A percentile compares a stretch with the other conserved stretches of the same genome.
Evolutionary conservation across 306 rosid species (phyloP).

Genomic region (Sindora glabra): DNA sequence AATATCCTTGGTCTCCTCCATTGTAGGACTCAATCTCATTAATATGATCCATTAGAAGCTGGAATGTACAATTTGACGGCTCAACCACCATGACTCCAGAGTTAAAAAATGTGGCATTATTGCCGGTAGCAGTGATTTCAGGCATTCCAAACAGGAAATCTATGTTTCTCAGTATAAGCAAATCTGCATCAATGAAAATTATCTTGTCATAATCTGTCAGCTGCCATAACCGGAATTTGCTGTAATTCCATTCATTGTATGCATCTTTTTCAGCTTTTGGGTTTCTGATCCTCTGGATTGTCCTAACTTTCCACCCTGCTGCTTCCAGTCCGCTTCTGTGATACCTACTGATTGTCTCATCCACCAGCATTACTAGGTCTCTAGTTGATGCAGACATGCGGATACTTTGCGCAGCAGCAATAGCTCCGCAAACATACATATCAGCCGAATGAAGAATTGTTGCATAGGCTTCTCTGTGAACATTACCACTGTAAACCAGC

Average conservation of each 20-base stretch:
- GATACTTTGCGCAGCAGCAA: constrained; percentile 92
- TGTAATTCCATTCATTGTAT: constrained; percentile 95
- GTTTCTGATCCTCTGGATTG: constrained; percentile 76
- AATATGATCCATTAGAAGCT: constrained; percentile 74
- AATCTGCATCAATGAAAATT: constrained; percentile 87
- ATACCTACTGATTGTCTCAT: constrained; percentile 68
- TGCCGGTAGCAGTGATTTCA: constrained; percentile 88
- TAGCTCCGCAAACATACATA: constrained; percentile 90
- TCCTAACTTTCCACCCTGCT: constrained; percentile 90
- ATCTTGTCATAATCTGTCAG: constrained; percentile 89
- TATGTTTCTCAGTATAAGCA: constrained; percentile 74
- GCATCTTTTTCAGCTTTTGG: constrained; percentile 97
- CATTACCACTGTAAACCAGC: constrained; percentile 54
- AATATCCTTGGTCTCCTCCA: constrained; percentile 93
- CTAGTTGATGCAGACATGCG: constrained; percentile 78
- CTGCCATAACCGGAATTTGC: constrained; percentile 95
- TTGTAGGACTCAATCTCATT: constrained; percentile 84
- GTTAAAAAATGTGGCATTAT: constrained; percentile 84
- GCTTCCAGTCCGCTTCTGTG: constrained; percentile 87
- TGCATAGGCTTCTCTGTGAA: constrained; percentile 74
- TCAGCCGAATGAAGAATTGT: constrained; percentile 93
- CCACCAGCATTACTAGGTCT: constrained; percentile 90
- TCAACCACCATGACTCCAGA: constrained; percentile 94
- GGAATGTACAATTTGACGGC: constrained; percentile 92
- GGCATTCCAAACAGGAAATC: constrained; percentile 85